A percentile compares a stretch with the other conserved stretches of the same genome.
These are phyloP conservation scores for Diaporthe nobilis DNA, from an alignment of 2,329 filamentous ascomycete species.

Conservation along the genomic window DNA sequence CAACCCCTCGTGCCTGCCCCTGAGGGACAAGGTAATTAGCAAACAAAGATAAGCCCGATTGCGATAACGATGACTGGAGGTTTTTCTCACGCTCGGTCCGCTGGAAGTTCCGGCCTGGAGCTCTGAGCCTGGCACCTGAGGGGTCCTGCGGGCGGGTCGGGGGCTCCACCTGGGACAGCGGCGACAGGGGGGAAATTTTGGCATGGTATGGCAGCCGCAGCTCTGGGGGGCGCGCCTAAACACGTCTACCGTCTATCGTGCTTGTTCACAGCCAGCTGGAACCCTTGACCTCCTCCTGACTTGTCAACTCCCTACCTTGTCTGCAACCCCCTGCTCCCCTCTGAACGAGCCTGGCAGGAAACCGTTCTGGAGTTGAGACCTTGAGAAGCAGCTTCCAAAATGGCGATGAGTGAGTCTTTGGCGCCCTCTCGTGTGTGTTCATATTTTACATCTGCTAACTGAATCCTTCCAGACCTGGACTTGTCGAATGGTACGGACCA, in stretches of 20 bases:
- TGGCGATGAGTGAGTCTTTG: constrained; percentile 70
- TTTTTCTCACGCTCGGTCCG: constrained; percentile 7
- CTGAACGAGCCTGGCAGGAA: constrained; percentile 16
- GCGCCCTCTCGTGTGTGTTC: neutral
- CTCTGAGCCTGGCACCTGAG: constrained; percentile 28
- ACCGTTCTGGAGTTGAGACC: constrained; percentile 15
- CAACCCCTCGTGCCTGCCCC: too few relatives aligned
- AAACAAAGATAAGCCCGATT: neutral
- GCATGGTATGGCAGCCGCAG: constrained; percentile 27
- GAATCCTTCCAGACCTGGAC: constrained; percentile 76
- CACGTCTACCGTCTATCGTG: constrained; percentile 27
- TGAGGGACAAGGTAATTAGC: neutral
- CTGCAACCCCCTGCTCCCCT: neutral
- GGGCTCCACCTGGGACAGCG: constrained; percentile 25
- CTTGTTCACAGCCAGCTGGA: constrained; percentile 13
- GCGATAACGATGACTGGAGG: neutral
- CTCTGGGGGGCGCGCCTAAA: constrained; percentile 34
- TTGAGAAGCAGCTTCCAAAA: constrained; percentile 53
- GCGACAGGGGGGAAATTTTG: constrained; percentile 35
- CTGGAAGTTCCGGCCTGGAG: constrained; percentile 19
- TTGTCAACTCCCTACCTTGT: constrained; percentile 11
- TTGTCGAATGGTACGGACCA: constrained; percentile 80
- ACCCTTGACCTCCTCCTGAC: constrained; percentile 26
- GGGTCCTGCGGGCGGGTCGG: constrained; percentile 26
- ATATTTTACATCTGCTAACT: constrained; percentile 39